Evolutionary conservation across 768 basidiomycete genomes (phyloP), one percentile per base, ranked within the genome.

Genomic region (Suillus paluster): DNA sequence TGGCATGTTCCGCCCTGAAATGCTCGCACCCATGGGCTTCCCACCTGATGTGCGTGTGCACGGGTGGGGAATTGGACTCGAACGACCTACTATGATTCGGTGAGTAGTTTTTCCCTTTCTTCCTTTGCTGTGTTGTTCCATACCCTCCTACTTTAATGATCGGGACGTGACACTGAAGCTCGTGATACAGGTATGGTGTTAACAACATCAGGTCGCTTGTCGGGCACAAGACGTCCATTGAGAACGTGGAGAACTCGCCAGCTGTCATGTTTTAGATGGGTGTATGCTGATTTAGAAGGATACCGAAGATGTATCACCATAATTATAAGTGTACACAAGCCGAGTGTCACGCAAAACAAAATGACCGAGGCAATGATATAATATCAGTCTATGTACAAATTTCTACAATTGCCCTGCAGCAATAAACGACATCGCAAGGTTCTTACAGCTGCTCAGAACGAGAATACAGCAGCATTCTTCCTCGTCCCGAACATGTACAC

Each of bases 1-100:
- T 72, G 97, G 97, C 25, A 97, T 99, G 92, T 99, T 99, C 88
- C 87, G 97, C 38, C 97, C 97, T 4, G 97, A 99, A 75, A 98
- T 99, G 97, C 81, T 99, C 36, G 95, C 95, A 73, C 95, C 97
- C 8, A 98, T 99, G 96, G 97, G 97, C 36, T 89, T 99, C 73
- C 97, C 97, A 0, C 91, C 93, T 66, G 95, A 95, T 70, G 95
- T 99, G 12, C 89, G 95, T 27, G 97, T 98, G 27, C 93, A 95
- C 64, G 97, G 97, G 19, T 99, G 96, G 94, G 97, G 97, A 52
- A 85, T 99, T 64, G 86, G 89, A 70, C 80, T 99, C 33, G 97
- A 99, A 79, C 81, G 97, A 63, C 97, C 97, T 19, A 99, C 97
- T 1, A 99, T 99, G 97, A 99, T 99, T 78, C 87, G 95, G 94